A percentile compares a stretch with the other conserved stretches of the same genome.
These are phyloP conservation scores for Colletotrichum liaoningense DNA, from an alignment of 2,329 filamentous ascomycete species.

Conservation along the genomic window DNA sequence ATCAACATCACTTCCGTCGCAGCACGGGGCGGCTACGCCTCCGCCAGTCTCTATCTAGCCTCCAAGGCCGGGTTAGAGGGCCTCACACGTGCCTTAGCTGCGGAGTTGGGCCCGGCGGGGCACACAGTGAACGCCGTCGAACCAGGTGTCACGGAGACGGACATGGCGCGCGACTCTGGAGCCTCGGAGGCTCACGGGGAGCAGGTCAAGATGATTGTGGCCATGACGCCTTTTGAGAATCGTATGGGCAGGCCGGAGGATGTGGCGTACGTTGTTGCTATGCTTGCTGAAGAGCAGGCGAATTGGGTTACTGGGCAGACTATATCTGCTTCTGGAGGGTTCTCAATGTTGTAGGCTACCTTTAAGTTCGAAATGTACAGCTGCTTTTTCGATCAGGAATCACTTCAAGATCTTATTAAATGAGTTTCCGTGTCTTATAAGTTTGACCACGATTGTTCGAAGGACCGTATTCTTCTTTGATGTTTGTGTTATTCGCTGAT, in stretches of 20 bases:
- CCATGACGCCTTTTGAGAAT: slow-evolving; percentile 16
- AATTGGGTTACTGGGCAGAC: slow-evolving; percentile 23
- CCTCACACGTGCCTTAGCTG: slow-evolving; percentile 6
- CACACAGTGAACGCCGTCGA: slow-evolving; percentile 20
- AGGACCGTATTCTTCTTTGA: neutral
- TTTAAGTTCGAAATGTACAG: neutral
- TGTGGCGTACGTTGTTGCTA: slow-evolving; percentile 8
- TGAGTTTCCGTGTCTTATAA: no score
- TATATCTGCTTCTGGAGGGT: slow-evolving; percentile 9
- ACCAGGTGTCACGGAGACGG: slow-evolving; percentile 17
- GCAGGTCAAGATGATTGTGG: slow-evolving; percentile 1
- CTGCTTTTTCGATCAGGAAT: no score
- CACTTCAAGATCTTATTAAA: no score
- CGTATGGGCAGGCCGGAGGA: slow-evolving; percentile 19
- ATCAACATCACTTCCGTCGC: slow-evolving; percentile 25
- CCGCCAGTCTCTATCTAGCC: slow-evolving; percentile 6
- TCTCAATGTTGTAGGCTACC: neutral
- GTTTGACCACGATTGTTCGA: no score
- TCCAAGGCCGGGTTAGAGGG: slow-evolving; percentile 22
- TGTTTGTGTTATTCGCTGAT: neutral
- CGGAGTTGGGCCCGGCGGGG: slow-evolving; percentile 18
- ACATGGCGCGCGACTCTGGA: slow-evolving; percentile 8
- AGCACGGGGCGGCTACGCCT: slow-evolving; percentile 6
- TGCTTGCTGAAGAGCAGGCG: slow-evolving; percentile 13
- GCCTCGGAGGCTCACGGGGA: neutral